Evolutionary conservation across 1,139 yeast genomes (phyloP).

Genomic region (Saccharomyces hybrid): DNA sequence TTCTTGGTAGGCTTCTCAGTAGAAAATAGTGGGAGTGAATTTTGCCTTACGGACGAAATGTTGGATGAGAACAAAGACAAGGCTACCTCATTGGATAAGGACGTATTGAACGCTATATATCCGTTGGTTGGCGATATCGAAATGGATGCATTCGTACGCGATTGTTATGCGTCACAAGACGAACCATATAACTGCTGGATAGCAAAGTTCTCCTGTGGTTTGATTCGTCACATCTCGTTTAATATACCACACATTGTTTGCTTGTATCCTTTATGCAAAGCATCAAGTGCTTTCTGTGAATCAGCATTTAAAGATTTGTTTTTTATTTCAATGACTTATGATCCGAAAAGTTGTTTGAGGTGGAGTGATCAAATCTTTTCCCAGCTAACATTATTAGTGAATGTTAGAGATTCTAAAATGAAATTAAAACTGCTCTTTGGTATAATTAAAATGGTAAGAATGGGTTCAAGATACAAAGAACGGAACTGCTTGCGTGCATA

Average conservation of each 20-base stretch:
- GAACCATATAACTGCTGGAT: constrained; percentile 1
- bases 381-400: constrained; percentile 3
- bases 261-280: constrained; percentile 5
- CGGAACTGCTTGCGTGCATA: constrained; percentile 36
- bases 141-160: neutral
- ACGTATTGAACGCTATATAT: constrained; percentile 4
- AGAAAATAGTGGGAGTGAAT: neutral
- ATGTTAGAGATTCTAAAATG: constrained; percentile 16
- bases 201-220: neutral
- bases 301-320: constrained; percentile 2
- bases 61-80: neutral
- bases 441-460: constrained; percentile 39
- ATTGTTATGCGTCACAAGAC: neutral
- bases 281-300: constrained; percentile 7
- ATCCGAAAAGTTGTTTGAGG: constrained; percentile 9
- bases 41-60: neutral
- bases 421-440: constrained; percentile 35
- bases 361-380: constrained; percentile 9
- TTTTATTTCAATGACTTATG: constrained; percentile 9
- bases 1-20: neutral
- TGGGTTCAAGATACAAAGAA: constrained; percentile 36
- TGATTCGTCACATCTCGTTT: neutral
- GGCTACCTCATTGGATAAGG: neutral
- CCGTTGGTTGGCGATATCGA: neutral
- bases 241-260: constrained; percentile 4